These are phyloP conservation scores for Ophiostoma pallidulum DNA, from an alignment of 2,329 filamentous ascomycete genomes.

Conservation along the genomic window DNA sequence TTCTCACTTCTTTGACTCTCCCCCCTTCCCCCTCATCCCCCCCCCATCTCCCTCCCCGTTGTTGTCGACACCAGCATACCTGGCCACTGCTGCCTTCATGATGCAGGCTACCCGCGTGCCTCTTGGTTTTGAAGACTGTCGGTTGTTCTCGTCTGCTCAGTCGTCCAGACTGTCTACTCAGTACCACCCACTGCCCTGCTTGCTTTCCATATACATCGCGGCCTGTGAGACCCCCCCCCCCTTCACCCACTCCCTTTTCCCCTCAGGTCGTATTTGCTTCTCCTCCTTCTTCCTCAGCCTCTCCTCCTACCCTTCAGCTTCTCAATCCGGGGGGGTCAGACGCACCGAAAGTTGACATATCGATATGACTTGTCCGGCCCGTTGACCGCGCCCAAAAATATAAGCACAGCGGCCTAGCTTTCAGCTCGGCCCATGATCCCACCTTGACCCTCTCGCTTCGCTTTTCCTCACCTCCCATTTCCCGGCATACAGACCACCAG, in stretches of 20 bases:
- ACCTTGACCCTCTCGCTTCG: not conserved
- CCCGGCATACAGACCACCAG: no score
- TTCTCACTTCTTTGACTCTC: not conserved
- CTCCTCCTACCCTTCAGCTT: not conserved
- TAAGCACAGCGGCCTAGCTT: not conserved
- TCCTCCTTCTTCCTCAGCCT: not conserved
- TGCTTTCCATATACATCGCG: no score
- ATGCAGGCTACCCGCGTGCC: no score
- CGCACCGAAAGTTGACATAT: conserved; percentile 2
- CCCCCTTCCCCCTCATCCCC: not conserved
- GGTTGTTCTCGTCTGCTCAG: no score
- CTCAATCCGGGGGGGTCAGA: not conserved
- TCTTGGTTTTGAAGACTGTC: no score
- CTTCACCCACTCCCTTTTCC: no score
- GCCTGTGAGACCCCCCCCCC: no score
- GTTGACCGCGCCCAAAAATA: not conserved
- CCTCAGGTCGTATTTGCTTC: no score
- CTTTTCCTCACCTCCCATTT: not conserved
- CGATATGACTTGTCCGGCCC: not conserved
- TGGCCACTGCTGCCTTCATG: no score
- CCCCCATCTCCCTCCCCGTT: not conserved
- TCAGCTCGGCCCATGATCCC: conserved; percentile 5
- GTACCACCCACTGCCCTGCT: no score
- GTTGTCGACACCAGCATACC: not conserved
- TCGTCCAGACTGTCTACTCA: no score